Percentiles rank a stretch among this genome's conserved stretches.
These are phyloP conservation scores for Abrus precatorius DNA, from an alignment of 306 rosid species.

Conservation along the genomic window DNA sequence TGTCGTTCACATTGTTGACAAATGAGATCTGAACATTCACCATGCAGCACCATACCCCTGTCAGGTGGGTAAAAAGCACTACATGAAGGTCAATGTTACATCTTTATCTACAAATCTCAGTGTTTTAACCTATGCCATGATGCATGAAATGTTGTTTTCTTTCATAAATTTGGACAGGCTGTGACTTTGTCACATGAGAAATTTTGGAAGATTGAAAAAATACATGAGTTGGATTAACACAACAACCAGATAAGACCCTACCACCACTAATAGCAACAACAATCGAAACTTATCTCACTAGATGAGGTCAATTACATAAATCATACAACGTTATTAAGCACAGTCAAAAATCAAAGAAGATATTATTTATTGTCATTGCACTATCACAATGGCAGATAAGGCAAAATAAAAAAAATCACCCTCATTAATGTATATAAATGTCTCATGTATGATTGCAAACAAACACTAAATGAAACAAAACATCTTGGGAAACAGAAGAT, in stretches of 20 bases:
- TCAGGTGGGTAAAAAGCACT: slow-evolving; percentile 49
- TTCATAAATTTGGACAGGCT: slow-evolving; percentile 39
- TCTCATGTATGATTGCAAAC: neutral
- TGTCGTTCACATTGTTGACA: slow-evolving; percentile 47
- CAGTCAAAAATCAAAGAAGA: neutral
- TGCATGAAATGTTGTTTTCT: slow-evolving; percentile 38
- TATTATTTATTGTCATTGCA: too few relatives aligned
- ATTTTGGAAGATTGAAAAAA: neutral
- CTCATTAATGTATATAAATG: neutral
- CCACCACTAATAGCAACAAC: too few relatives aligned
- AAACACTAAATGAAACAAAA: slow-evolving; percentile 24
- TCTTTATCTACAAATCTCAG: slow-evolving; percentile 43
- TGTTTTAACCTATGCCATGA: slow-evolving; percentile 12
- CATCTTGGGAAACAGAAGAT: neutral
- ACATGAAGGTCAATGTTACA: slow-evolving; percentile 52
- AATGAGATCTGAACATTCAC: slow-evolving; percentile 56
- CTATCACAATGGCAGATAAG: too few relatives aligned
- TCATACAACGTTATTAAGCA: too few relatives aligned
- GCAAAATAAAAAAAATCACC: neutral
- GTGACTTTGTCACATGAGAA: slow-evolving; percentile 25
- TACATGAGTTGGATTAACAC: neutral
- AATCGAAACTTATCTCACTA: too few relatives aligned
- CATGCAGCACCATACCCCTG: slow-evolving; percentile 53
- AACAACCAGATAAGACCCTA: too few relatives aligned
- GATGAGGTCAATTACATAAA: too few relatives aligned